Evolutionary conservation across 176 grass and related monocot species (phyloP).

Genomic region (Bolboschoenus planiculmis): DNA sequence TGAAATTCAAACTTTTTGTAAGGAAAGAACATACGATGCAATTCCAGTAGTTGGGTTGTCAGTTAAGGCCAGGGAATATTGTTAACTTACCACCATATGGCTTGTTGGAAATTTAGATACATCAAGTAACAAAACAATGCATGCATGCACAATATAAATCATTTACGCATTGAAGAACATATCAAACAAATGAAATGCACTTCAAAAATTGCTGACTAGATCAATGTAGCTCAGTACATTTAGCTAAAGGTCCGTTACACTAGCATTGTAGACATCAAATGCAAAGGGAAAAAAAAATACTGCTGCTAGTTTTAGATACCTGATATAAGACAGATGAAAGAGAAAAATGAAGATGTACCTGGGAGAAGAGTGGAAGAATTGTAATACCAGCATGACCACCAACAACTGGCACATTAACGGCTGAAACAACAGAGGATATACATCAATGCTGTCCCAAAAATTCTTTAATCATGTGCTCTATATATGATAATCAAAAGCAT

Average conservation of each 20-base stretch:
- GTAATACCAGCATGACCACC: slow-evolving; percentile 85
- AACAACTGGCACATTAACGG: slow-evolving; percentile 72
- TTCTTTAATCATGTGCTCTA: not conserved
- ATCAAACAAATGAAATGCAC: not conserved
- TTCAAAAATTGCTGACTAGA: not conserved
- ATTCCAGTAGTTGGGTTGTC: not conserved
- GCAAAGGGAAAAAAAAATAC: not conserved
- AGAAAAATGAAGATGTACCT: slow-evolving; percentile 35
- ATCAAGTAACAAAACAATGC: not conserved
- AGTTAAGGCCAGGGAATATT: not conserved
- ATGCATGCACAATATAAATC: not conserved
- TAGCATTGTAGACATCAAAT: not conserved
- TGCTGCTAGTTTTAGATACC: not conserved
- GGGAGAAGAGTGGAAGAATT: slow-evolving; percentile 83
- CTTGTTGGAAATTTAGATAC: not conserved
- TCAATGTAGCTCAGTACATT: not conserved
- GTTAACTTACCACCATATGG: not conserved
- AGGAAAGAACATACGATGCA: not conserved
- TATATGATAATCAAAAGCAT: not conserved
- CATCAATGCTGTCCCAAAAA: not conserved
- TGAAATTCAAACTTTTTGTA: not conserved
- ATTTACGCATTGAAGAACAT: not conserved
- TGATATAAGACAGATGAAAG: not conserved
- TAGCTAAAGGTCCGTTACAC: not conserved
- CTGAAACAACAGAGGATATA: slow-evolving; percentile 31